phyloP scores from a whole-genome alignment of 495 filamentous ascomycete species.

The Tuber brumale region DNA sequence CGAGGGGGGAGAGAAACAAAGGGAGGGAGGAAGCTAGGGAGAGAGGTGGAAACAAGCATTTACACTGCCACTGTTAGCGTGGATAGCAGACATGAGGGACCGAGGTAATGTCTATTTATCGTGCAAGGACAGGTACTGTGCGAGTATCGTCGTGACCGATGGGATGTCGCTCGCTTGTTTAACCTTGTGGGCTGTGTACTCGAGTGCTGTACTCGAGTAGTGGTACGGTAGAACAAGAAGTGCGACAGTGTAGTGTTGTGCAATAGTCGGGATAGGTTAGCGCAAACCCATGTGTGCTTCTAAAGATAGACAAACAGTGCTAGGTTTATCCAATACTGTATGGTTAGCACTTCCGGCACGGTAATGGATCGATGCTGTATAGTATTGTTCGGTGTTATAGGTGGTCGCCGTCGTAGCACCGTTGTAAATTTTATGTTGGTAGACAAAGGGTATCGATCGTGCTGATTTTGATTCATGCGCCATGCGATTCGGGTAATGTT shows the following conservation, averaged over 20 bases:
- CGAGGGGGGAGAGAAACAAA: not conserved
- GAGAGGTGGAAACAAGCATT: not conserved
- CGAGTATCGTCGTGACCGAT: not conserved
- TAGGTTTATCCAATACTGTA: not conserved
- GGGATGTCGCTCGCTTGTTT: not conserved
- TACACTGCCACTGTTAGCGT: not conserved
- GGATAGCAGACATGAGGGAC: not conserved
- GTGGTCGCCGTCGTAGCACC: no score
- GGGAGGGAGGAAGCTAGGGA: not conserved
- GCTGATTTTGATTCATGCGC: not conserved
- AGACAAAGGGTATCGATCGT: not conserved
- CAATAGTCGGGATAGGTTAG: not conserved
- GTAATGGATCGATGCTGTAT: not conserved
- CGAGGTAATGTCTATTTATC: slow-evolving; percentile 1
- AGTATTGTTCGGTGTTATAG: no score
- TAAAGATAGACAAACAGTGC: not conserved
- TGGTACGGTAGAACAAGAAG: not conserved
- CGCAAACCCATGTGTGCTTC: not conserved
- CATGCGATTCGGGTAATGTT: not conserved
- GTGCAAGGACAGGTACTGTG: not conserved
- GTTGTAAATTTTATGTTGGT: not conserved
- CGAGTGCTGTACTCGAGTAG: no score
- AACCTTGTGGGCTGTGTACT: not conserved
- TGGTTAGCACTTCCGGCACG: not conserved
- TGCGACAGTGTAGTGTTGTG: no score